Base-by-base conservation (phyloP, 2,329 filamentous ascomycete genomes). In the Pestalotiopsis fici region DNA sequence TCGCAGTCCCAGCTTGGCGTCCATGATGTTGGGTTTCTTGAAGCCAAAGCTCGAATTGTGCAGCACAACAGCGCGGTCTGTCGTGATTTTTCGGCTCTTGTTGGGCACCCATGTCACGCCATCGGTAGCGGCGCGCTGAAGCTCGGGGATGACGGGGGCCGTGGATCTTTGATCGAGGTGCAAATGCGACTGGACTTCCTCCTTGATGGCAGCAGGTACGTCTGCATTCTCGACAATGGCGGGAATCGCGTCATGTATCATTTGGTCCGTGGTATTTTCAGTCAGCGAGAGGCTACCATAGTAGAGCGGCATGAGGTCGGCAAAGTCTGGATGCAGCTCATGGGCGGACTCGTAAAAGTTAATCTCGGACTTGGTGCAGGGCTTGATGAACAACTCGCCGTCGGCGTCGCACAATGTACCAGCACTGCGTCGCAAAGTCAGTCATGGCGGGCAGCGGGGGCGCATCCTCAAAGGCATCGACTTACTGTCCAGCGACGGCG, bases 301-400 rank as follows among this genome's bases (percentile, higher is more conserved):
- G 80, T 90, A 98, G 4, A 89, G 86, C 59, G 96, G 95, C 85
- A 98, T 95, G 74, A 95, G 88, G 27, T 90, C 87, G 63, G 90
- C 87, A 74, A 98, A 93, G 2, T 91, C 88, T 35, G 90, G 88
- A 76, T 97, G 91, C 25, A 86, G 81, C 39, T 87, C 80, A 64
- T 80, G 79, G 31, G 90, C 90, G 50, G 89, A 88, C 78, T 97
- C 89, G 84, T 99, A 99, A 80, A 99, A 99, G 57, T 90, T 86
- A 74, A 98, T 89, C 82, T 99, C 96, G 70, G 90, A 86, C 70
- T 89, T 82, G 0, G 93, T 97, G 79, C 95, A 98, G 21, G 96
- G 96, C 81, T 99, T 99, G 77, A 98, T 93, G 78, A 99, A 93
- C 39, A 98, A 85, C 70, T 92, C 89, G 77, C 96, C 96, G 65